Evolutionary conservation across 345 rosid genomes (phyloP), one percentile per base, ranked within the genome.

Genomic region (Excoecaria cochinchinensis): DNA sequence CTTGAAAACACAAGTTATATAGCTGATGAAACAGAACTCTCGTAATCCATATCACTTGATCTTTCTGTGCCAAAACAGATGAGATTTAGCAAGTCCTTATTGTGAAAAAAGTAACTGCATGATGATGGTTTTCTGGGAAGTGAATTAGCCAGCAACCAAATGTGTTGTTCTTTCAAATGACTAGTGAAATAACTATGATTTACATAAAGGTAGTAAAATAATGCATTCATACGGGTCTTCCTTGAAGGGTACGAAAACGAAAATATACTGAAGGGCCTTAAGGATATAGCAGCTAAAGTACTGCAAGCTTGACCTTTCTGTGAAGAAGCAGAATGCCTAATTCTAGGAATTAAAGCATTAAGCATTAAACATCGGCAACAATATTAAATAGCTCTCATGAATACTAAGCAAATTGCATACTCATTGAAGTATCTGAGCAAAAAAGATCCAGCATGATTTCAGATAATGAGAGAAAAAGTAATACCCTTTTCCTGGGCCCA

Each of bases 401-500:
- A 38, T 44, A 9, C 46, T 24, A 17, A 25, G 44, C 13, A 60
- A 60, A 25, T 19, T 22, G 36, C 69, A 12, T 40, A 51, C 76
- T 17, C 55, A 63, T 62, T 59, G 60, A 61, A 36, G 50, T 48
- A 51, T 48, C 55, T 40, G 21, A 13, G 16, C 16, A n/a, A 36
- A 44, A 40, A 11, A 25, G 39, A 56, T 67, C 25, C 22, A 42
- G 9, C 38, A 51, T 46, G 42, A 50, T 21, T 52, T 12, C 42
- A 44, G 74, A 68, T 50, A 46, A 62, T 3, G 59, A 77, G 76
- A 42, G 64, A 73, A 63, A 76, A 61, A 53, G 42, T 10, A 11
- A 53, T 90, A 92, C 98, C 98, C 97, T 86, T 92, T 92, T 76
- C 98, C 97, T 40, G 93, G 87, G 77, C 86, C 81, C 83, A 94